phyloP scores from a whole-genome alignment of 805 yeast species.

The Teunomyces kruisii region DNA sequence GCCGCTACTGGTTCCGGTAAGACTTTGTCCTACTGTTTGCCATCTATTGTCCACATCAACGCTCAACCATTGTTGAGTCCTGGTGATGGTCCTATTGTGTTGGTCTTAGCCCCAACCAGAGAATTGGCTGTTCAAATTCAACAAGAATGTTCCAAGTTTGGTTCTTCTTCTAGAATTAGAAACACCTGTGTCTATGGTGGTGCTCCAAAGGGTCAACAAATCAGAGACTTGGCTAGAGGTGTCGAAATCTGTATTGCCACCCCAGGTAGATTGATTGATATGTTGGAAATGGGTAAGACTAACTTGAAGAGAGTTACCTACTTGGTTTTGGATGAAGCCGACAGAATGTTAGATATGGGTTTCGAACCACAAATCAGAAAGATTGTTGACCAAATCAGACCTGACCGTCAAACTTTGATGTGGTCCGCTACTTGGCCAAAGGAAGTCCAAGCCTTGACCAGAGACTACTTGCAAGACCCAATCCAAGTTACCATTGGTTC shows the following conservation, averaged over 20 bases:
- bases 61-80: slow-evolving; percentile 92
- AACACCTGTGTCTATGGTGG: slow-evolving; percentile 99
- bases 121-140: slow-evolving; percentile 98
- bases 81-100: slow-evolving; percentile 97
- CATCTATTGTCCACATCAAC: slow-evolving; percentile 95
- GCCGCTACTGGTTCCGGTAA: slow-evolving; percentile 99
- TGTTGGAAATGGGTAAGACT: slow-evolving; percentile 93
- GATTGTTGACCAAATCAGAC: slow-evolving; percentile 96
- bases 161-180: slow-evolving; percentile 87
- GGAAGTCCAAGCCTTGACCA: slow-evolving; percentile 90
- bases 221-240: slow-evolving; percentile 94
- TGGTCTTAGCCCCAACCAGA: slow-evolving; percentile 97
- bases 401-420: slow-evolving; percentile 98
- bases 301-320: slow-evolving; percentile 95
- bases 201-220: slow-evolving; percentile 97
- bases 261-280: slow-evolving; percentile 97
- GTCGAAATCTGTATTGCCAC: slow-evolving; percentile 96
- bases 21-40: slow-evolving; percentile 94
- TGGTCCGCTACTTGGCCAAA: slow-evolving; percentile 99
- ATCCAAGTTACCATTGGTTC: slow-evolving; percentile 98
- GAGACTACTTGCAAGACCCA: slow-evolving; percentile 87
- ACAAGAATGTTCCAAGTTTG: slow-evolving; percentile 93
- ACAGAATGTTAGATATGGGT: slow-evolving; percentile 99
- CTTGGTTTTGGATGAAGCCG: slow-evolving; percentile 97
- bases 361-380: slow-evolving; percentile 99